Conservation (phyloP, 257 asterid genomes). For the Scutellaria barbata region DNA sequence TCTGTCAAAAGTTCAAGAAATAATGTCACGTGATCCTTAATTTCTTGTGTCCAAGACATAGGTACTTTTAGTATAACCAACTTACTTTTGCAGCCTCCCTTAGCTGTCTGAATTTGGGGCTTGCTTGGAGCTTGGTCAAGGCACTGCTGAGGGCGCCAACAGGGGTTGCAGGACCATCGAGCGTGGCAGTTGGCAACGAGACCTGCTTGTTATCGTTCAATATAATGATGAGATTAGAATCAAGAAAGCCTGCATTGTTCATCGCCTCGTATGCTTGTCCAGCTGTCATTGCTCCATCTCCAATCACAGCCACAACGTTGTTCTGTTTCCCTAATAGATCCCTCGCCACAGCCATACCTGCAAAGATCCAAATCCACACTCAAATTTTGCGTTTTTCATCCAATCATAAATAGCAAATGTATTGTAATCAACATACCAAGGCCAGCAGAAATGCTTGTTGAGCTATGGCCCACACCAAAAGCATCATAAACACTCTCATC, state of each 20-base stretch:
- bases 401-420: not conserved
- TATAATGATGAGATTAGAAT: slow-evolving; percentile 63
- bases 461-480: slow-evolving; percentile 88
- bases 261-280: slow-evolving; percentile 92
- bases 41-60: not conserved
- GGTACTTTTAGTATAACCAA: not conserved
- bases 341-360: slow-evolving; percentile 85
- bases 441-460: slow-evolving; percentile 88
- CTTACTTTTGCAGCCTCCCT: slow-evolving; percentile 83
- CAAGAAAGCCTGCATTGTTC: slow-evolving; percentile 84
- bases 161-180: slow-evolving; percentile 76
- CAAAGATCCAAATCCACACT: not conserved
- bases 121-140: slow-evolving; percentile 74
- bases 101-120: slow-evolving; percentile 68
- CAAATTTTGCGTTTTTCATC: too few relatives aligned
- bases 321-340: slow-evolving; percentile 70
- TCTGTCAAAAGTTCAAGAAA: slow-evolving; percentile 39
- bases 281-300: slow-evolving; percentile 87
- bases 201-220: slow-evolving; percentile 78
- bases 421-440: slow-evolving; percentile 47
- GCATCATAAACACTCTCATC: slow-evolving; percentile 80
- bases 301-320: slow-evolving; percentile 68
- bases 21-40: not conserved
- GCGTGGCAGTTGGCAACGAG: slow-evolving; percentile 75
- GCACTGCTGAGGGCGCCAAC: slow-evolving; percentile 79